Base-by-base conservation (phyloP, 768 basidiomycete genomes). In the Kwoniella dendrophila region DNA sequence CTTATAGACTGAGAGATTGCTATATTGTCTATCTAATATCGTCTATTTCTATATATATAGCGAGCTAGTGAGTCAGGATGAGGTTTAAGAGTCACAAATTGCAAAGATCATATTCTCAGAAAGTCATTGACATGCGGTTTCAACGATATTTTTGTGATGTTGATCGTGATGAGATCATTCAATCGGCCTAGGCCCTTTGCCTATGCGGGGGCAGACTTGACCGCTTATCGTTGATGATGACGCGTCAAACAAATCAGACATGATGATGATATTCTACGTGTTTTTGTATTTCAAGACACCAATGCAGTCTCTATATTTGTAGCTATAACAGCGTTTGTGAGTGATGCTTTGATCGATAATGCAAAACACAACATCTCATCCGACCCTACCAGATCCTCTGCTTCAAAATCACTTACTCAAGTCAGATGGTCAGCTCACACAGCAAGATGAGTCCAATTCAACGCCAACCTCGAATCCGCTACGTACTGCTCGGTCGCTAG, bases 401-500 rank as follows among this genome's bases (percentile, higher is more conserved):
- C 43, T 5, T 22, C 43, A 44, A 11, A 8, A 20, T 6, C 6
- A 44, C 20, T 6, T 12, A 6, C 10, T 24, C 47, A 48, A 27
- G 24, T 48, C 47, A 48, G 44, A 45, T 6, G 10, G 7, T 36
- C 34, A 45, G 10, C 24, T 26, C 3, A 3, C 26, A 7, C 5
- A 32, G 6, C 49, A 32, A 50, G 5, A 51, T 33, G 49, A 4
- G 11, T 10, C 49, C 0, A 5, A 14, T 26, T 26, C 45, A 5
- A 4, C 20, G 26, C 5, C 20, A 4, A 6, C 20, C 2, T 45
- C 56, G 10, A 63, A 52, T 40, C 62, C 72, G 5, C 56, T 73
- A 5, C 14, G 45, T 6, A 76, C 74, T 0, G 74, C 65, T 10
- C 47, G 72, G 30, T 88, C 88, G 27, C 84, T 99, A 32, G 87